Evolutionary conservation across 179 eudicot genomes (phyloP), one percentile per base, ranked within the genome.

Genomic region (Amaranthus tricolor): DNA sequence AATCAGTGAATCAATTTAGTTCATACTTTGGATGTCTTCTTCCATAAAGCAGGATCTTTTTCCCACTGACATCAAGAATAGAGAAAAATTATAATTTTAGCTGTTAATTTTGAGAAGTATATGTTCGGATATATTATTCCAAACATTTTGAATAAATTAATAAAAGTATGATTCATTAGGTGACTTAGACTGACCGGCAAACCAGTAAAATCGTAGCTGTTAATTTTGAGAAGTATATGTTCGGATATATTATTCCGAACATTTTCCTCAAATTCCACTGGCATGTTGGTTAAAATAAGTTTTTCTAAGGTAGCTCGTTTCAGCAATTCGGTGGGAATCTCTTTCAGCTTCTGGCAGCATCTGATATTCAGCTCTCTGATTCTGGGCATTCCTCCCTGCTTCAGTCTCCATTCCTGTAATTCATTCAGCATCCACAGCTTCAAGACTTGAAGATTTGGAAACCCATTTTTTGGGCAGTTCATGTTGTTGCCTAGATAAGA

Each of bases 371-470:
- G 54, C 45, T 84, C 84, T 65, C 21, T 80, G 56, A 86, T 82
- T 21, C 68, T 56, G 47, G 73, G 66, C 85, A 86, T 82, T 52
- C 79, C 83, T 7, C 76, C 83, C 31, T 54, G 76, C 49, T 79
- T 19, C 77, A 86, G 77, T 11, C 6, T 64, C 88, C 80, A 86
- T 10, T 79, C 65, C 48, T 49, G 66, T 74, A 86, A 67, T 11
- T 81, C 52, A 73, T 65, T 68, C 73, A 86, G 77, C 83, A 70
- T 82, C 88, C 87, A 86, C 15, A 86, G 75, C 70, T 80, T 84
- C 51, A 86, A 69, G n/a, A 78, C 82, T 16, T 31, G 54, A 13
- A 86, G 85, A 68, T 65, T 76, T 6, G 0, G 12, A 64, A 86
- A 86, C 12, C 82, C 81, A 6, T 55, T 70, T 53, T 8, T 12